These are phyloP conservation scores for Scheffersomyces titani DNA, from an alignment of 1,139 yeast genomes.

Conservation along the genomic window DNA sequence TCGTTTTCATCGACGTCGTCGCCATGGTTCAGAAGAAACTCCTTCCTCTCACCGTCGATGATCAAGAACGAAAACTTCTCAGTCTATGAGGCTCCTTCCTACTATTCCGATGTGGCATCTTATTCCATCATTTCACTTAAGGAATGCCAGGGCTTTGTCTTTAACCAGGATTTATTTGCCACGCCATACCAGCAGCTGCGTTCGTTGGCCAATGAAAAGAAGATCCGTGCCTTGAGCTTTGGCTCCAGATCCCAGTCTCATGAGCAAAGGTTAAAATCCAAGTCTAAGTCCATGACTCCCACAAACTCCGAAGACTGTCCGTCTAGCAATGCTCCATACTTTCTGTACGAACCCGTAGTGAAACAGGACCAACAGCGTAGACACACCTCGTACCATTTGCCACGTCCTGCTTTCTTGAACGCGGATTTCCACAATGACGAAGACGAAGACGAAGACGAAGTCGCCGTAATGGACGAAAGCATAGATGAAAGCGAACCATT, in stretches of 20 bases:
- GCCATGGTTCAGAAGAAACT: constrained; percentile 59
- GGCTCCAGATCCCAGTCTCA: constrained; percentile 13
- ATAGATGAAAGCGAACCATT: constrained; percentile 11
- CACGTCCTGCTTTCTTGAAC: constrained; percentile 24
- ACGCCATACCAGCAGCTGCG: constrained; percentile 62
- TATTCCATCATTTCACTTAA: constrained; percentile 50
- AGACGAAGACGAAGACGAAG: constrained; percentile 10
- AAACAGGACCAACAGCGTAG: constrained; percentile 18
- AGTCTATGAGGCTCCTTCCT: constrained; percentile 51
- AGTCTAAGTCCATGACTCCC: not conserved
- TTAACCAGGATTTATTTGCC: constrained; percentile 76
- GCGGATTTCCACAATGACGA: constrained; percentile 12
- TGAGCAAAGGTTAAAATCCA: constrained; percentile 1
- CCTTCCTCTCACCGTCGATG: constrained; percentile 64
- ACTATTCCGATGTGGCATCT: constrained; percentile 28
- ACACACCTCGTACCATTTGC: constrained; percentile 35
- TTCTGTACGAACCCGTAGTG: not conserved
- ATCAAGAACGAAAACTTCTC: constrained; percentile 59
- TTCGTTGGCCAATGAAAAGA: constrained; percentile 43
- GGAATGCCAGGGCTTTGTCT: constrained; percentile 72
- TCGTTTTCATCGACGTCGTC: constrained; percentile 52
- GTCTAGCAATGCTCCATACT: not conserved
- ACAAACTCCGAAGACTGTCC: not conserved
- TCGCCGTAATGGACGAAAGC: constrained; percentile 1
- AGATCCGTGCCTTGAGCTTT: constrained; percentile 27